Evolutionary conservation across 805 yeast species (phyloP).

Genomic region (Candida ovalis): DNA sequence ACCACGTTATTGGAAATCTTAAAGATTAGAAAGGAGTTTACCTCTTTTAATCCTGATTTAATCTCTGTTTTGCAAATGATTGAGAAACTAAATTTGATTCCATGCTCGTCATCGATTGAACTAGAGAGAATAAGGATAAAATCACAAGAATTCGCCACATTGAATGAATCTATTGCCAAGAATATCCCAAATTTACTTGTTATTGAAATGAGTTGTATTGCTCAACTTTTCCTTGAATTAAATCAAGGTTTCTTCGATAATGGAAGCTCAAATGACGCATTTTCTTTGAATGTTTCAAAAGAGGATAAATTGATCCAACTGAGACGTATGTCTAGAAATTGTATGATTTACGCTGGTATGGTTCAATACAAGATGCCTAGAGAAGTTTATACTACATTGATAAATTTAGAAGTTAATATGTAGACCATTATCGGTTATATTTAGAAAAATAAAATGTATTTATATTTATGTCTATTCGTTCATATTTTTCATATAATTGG

Average conservation of each 20-base stretch:
- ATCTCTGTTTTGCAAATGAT: conserved; percentile 41
- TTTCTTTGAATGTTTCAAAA: conserved; percentile 36
- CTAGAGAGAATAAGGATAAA: conserved; percentile 63
- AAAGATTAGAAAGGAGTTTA: conserved; percentile 51
- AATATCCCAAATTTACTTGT: conserved; percentile 77
- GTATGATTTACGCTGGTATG: conserved; percentile 94
- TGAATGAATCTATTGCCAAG: conserved; percentile 70
- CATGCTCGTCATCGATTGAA: conserved; percentile 47
- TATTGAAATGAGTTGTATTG: conserved; percentile 75
- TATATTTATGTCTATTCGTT: no score
- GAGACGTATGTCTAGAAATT: conserved; percentile 68
- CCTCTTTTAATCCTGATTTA: conserved; percentile 58
- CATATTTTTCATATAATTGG: no score
- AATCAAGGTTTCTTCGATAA: conserved; percentile 34
- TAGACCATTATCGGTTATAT: conserved; percentile 7
- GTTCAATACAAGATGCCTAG: conserved; percentile 89
- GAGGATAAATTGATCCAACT: conserved; percentile 53
- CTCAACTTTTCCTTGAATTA: conserved; percentile 49
- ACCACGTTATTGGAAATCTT: conserved; percentile 61
- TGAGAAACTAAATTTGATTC: conserved; percentile 61
- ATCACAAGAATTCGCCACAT: conserved; percentile 53
- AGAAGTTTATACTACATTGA: conserved; percentile 70
- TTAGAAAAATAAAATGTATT: no score
- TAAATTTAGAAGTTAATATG: conserved; percentile 50
- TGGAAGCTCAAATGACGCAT: conserved; percentile 6